phyloP scores from a whole-genome alignment of 2,329 filamentous ascomycete genomes.

The Chaetothyriales sp. region DNA sequence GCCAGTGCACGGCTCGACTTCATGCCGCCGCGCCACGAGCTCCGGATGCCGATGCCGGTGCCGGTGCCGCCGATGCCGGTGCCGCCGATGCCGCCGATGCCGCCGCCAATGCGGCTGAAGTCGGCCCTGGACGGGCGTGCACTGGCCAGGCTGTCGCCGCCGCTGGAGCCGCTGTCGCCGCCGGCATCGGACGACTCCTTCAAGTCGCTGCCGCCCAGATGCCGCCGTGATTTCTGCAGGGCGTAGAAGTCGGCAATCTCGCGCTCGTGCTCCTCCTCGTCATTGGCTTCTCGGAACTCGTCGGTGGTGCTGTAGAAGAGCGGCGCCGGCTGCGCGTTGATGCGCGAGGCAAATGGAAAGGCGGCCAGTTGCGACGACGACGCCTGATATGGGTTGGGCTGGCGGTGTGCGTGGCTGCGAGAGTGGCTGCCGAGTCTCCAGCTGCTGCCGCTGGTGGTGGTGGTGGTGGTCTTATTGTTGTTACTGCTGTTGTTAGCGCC shows the following conservation, averaged over 20 bases:
- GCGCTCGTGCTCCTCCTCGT: constrained; percentile 76
- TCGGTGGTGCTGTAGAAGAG: constrained; percentile 89
- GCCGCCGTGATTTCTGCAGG: constrained; percentile 73
- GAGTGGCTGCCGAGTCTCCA: neutral
- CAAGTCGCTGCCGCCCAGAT: constrained; percentile 71
- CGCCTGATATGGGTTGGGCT: constrained; percentile 62
- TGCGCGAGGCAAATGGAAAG: constrained; percentile 68
- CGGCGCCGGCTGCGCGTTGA: constrained; percentile 62
- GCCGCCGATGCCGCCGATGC: too few species aligned
- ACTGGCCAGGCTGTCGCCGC: constrained; percentile 39
- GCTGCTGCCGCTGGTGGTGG: constrained; percentile 5
- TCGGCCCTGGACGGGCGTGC: constrained; percentile 21
- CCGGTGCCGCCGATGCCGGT: constrained; percentile 24
- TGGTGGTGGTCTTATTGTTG: too few species aligned
- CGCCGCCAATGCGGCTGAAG: constrained; percentile 27
- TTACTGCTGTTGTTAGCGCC: constrained; percentile 5
- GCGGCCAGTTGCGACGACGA: constrained; percentile 56
- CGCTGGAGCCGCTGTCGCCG: constrained; percentile 47
- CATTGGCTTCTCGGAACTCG: constrained; percentile 83
- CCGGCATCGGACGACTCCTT: constrained; percentile 78
- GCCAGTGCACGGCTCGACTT: constrained; percentile 27
- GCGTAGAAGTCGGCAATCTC: constrained; percentile 93
- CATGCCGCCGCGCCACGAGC: constrained; percentile 43
- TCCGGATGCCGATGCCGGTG: constrained; percentile 39
- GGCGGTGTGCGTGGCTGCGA: neutral